phyloP scores from a whole-genome alignment of 2,329 filamentous ascomycete species.

The Colletotrichum theobromicola region DNA sequence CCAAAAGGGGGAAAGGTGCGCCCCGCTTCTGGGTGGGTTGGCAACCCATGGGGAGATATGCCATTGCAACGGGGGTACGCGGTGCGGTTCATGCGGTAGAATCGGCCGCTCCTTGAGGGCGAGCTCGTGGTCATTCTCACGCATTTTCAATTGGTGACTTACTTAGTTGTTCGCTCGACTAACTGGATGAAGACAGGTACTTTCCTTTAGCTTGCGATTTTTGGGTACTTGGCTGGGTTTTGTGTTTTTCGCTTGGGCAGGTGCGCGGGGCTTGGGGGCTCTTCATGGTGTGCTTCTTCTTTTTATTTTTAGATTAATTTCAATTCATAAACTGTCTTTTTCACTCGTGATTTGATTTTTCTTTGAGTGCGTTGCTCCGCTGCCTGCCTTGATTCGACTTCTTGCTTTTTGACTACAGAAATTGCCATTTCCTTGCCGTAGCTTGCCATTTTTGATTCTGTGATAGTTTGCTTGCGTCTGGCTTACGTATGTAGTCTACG shows the following conservation, averaged over 20 bases:
- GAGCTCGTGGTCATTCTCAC: neutral
- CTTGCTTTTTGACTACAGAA: neutral
- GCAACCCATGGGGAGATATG: neutral
- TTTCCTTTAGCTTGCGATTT: neutral
- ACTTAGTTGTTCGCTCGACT: neutral
- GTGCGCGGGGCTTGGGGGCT: neutral
- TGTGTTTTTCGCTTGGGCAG: too few species aligned
- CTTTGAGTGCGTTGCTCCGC: too few species aligned
- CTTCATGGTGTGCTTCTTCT: fast-evolving
- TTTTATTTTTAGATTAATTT: neutral
- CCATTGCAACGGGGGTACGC: neutral
- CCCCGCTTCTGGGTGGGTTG: neutral
- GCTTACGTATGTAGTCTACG: too few species aligned
- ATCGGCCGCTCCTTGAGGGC: neutral
- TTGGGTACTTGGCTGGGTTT: too few species aligned
- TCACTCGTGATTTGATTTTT: neutral
- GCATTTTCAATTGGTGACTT: neutral
- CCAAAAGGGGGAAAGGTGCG: neutral
- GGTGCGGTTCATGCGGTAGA: neutral
- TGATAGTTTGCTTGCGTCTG: neutral
- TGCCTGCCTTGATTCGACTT: too few species aligned
- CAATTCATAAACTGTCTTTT: neutral
- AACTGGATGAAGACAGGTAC: neutral
- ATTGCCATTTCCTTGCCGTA: neutral
- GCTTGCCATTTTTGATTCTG: neutral